These are phyloP conservation scores for Aurinia saxatilis DNA, from an alignment of 345 rosid genomes.

Conservation along the genomic window DNA sequence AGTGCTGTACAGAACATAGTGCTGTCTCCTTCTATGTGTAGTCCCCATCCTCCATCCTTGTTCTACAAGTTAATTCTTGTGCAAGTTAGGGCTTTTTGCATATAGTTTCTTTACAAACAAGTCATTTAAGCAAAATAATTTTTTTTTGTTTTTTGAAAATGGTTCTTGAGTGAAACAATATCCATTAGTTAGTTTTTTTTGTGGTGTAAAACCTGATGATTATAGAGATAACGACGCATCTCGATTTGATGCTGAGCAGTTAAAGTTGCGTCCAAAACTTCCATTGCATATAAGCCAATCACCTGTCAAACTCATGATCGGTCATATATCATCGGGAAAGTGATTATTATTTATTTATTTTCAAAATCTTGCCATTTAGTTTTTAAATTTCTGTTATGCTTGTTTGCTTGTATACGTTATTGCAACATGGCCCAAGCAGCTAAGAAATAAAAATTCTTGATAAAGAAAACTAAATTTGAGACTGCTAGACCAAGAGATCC, in stretches of 20 bases:
- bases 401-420: too few species aligned
- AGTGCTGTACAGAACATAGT: conserved; percentile 22
- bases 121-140: not conserved
- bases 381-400: too few species aligned
- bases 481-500: too few species aligned
- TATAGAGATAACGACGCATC: conserved; percentile 49
- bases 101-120: not conserved
- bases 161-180: not conserved
- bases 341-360: too few species aligned
- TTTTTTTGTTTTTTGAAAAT: too few species aligned
- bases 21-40: conserved; percentile 19
- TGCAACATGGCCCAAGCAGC: too few species aligned
- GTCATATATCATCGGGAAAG: not conserved
- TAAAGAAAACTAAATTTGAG: too few species aligned
- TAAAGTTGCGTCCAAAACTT: conserved; percentile 30
- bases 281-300: conserved; percentile 44
- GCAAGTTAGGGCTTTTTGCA: not conserved
- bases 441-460: too few species aligned
- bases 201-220: conserved; percentile 54
- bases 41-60: too few species aligned
- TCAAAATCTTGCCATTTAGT: too few species aligned
- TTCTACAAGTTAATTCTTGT: conserved; percentile 5
- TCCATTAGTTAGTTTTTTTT: not conserved
- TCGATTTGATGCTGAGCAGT: conserved; percentile 33
- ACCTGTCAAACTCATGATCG: conserved; percentile 32